Percentiles rank a stretch among this genome's conserved stretches.
Evolutionary conservation across 331 rosid species (phyloP).

Genomic region (Malus hybrid): DNA sequence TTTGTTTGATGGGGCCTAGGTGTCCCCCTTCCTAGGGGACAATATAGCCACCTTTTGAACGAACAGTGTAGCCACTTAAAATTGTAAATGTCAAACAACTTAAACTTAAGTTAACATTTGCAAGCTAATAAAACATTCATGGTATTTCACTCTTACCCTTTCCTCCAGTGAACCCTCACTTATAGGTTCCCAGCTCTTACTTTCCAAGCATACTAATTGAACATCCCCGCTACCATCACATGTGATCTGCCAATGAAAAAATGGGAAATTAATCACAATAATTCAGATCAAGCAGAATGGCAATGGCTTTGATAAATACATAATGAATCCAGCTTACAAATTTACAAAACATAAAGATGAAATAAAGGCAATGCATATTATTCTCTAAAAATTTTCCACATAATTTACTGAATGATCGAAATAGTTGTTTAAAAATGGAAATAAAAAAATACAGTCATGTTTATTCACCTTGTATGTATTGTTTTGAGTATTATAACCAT

Average conservation of each 20-base stretch:
- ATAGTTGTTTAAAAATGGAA: not conserved
- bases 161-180: conserved; percentile 10
- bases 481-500: conserved; percentile 14
- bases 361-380: not conserved
- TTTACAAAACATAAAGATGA: not conserved
- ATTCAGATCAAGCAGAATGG: not conserved
- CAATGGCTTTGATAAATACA: not conserved
- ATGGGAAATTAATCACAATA: not conserved
- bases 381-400: not conserved
- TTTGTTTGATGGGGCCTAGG: no score
- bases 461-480: conserved; percentile 12
- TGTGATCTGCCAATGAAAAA: conserved; percentile 10
- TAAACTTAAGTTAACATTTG: not conserved
- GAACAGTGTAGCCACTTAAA: not conserved
- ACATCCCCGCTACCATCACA: conserved; percentile 12
- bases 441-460: not conserved
- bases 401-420: not conserved
- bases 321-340: not conserved
- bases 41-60: no score
- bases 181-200: conserved; percentile 13
- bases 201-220: conserved; percentile 13
- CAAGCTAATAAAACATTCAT: not conserved
- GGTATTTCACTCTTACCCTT: conserved; percentile 19
- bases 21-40: no score
- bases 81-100: not conserved